These are phyloP conservation scores for Corymbia citriodora DNA, from an alignment of 441 rosid genomes.

Conservation along the genomic window DNA sequence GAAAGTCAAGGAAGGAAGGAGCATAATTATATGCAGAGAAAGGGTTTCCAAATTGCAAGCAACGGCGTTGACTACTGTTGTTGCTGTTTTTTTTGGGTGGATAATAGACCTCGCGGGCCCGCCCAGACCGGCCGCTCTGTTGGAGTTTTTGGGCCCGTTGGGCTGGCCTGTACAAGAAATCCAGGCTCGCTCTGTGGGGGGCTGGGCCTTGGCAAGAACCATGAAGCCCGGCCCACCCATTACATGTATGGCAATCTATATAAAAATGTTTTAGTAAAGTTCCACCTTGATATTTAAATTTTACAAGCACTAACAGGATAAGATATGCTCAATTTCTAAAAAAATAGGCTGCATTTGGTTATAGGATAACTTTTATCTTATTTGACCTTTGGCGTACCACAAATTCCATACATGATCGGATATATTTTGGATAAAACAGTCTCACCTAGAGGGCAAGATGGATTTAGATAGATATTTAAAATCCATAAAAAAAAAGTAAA, in stretches of 20 bases:
- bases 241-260: background rate
- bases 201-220: background rate
- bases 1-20: background rate
- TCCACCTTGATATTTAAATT: background rate
- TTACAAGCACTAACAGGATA: background rate
- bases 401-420: no score
- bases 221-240: background rate
- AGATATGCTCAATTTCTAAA: background rate
- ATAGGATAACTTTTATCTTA: background rate
- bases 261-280: background rate
- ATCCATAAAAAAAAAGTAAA: background rate
- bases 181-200: background rate
- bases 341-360: background rate
- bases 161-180: background rate
- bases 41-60: background rate
- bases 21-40: background rate
- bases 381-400: background rate
- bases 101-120: background rate
- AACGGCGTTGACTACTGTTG: background rate
- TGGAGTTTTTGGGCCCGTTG: background rate
- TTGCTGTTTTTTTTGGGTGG: background rate
- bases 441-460: background rate
- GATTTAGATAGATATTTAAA: background rate
- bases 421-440: no score
- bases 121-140: background rate